A percentile compares a stretch with the other conserved stretches of the same genome.
phyloP scores from a whole-genome alignment of 805 yeast genomes.

The Barnettozyma botsteinii region DNA sequence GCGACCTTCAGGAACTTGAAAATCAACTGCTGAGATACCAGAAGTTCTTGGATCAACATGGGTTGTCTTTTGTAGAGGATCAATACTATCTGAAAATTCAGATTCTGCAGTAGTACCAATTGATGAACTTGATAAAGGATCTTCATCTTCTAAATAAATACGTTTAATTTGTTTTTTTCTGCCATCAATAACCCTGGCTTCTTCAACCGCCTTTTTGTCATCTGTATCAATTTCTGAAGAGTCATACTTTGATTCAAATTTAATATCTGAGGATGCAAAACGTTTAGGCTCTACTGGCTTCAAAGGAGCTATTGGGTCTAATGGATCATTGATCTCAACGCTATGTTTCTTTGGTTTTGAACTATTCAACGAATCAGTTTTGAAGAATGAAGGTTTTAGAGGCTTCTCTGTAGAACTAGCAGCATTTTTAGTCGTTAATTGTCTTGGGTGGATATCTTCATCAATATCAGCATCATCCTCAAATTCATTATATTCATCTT shows the following conservation, averaged over 20 bases:
- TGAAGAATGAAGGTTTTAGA: constrained; percentile 7
- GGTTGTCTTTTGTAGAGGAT: constrained; percentile 6
- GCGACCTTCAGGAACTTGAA: constrained; percentile 23
- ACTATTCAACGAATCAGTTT: constrained; percentile 17
- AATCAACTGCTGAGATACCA: constrained; percentile 3
- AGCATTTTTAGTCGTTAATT: background rate
- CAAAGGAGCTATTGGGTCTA: background rate
- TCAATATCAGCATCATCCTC: constrained; percentile 12
- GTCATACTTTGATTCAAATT: background rate
- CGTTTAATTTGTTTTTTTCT: background rate
- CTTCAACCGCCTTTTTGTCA: constrained; percentile 2
- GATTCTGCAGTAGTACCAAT: background rate
- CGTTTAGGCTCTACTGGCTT: background rate
- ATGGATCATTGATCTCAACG: background rate
- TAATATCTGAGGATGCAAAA: too few species aligned
- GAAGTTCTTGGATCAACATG: background rate
- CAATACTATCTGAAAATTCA: constrained; percentile 10
- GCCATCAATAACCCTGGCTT: constrained; percentile 8
- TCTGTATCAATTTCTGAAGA: constrained; percentile 3
- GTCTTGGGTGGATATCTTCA: background rate
- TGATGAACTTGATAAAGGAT: constrained; percentile 14
- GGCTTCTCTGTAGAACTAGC: background rate
- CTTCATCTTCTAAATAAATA: constrained; percentile 15
- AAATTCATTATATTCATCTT: constrained; percentile 17
- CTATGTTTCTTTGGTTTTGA: constrained; percentile 6